phyloP scores from a whole-genome alignment of 176 grass and related monocot species.

The Cenchrus purpureus region DNA sequence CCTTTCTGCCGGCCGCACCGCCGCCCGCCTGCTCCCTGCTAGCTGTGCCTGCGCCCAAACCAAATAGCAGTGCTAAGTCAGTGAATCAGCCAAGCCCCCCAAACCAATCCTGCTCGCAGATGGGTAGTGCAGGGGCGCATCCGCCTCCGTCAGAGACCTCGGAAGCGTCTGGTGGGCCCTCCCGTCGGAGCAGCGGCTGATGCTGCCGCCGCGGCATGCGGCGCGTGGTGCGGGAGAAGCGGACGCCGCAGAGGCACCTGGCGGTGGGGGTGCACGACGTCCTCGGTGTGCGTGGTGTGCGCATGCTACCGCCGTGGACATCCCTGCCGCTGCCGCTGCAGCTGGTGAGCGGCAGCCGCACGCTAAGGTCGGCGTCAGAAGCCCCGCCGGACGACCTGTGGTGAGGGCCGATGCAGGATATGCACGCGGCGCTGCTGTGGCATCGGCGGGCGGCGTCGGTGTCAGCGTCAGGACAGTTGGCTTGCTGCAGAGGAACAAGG shows the following conservation, averaged over 20 bases:
- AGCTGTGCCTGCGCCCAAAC: no score
- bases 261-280: slow-evolving; percentile 58
- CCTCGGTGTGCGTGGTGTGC: slow-evolving; percentile 50
- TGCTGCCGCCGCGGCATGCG: background rate
- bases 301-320: background rate
- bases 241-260: slow-evolving; percentile 52
- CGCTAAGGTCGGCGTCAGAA: slow-evolving; percentile 38
- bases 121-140: no score
- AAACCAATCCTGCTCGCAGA: no score
- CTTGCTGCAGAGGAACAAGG: no score
- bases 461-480: background rate
- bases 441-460: background rate
- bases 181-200: background rate
- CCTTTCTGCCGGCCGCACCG: no score
- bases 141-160: no score
- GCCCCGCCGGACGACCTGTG: slow-evolving; percentile 43
- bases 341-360: slow-evolving; percentile 38
- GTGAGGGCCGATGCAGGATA: slow-evolving; percentile 70
- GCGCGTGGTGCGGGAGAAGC: slow-evolving; percentile 31
- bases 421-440: slow-evolving; percentile 64
- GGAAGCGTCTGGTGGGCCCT: background rate
- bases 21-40: no score
- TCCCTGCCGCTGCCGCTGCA: slow-evolving; percentile 41
- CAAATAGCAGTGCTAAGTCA: no score
- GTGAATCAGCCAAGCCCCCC: no score